A percentile compares a stretch with the other conserved stretches of the same genome.
These are phyloP conservation scores for Quercus alba DNA, from an alignment of 306 rosid genomes.

Conservation along the genomic window DNA sequence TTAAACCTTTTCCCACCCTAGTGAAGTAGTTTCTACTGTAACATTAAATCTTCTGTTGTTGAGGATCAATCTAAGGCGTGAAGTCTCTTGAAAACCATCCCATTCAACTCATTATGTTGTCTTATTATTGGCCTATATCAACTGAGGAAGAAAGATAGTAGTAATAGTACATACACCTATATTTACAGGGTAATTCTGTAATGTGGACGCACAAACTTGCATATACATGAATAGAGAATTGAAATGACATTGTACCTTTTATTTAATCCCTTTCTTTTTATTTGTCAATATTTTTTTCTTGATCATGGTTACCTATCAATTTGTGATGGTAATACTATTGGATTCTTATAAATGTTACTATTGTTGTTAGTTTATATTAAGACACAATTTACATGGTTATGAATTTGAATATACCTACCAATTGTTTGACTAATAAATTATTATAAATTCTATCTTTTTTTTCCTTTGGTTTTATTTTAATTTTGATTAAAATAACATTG, in stretches of 20 bases:
- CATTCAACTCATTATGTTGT: not conserved
- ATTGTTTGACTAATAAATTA: no score
- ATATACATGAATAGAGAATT: not conserved
- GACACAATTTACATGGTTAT: no score
- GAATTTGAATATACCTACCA: no score
- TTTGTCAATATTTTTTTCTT: not conserved
- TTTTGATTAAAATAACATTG: no score
- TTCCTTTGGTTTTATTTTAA: no score
- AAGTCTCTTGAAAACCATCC: not conserved
- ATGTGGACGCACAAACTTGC: not conserved
- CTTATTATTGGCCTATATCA: not conserved
- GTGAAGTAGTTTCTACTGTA: not conserved
- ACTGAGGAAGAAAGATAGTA: not conserved
- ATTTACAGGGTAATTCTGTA: not conserved
- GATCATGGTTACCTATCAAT: not conserved
- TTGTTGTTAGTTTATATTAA: not conserved
- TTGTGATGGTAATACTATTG: not conserved
- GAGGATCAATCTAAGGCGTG: not conserved
- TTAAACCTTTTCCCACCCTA: not conserved
- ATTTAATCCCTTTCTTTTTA: not conserved
- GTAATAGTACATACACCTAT: not conserved
- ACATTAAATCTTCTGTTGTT: not conserved
- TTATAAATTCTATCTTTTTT: no score
- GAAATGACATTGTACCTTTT: not conserved
- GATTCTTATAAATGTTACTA: constrained; percentile 11